Conservation (phyloP, 1,284 basidiomycete genomes). For the Heterobasidion irregulare region DNA sequence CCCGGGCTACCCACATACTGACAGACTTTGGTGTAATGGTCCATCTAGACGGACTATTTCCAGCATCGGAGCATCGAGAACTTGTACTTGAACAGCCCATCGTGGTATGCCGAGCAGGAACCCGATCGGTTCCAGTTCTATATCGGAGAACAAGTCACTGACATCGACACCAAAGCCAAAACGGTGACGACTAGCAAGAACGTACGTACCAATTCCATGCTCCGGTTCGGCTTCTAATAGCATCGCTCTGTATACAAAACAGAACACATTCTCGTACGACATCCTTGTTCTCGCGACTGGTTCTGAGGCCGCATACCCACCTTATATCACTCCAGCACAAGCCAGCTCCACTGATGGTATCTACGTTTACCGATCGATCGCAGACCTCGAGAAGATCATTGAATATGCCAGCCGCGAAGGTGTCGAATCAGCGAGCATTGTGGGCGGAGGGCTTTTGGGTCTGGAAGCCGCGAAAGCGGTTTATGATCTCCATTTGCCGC, state of each 20-base stretch:
- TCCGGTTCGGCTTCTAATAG: neutral
- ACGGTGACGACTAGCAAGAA: neutral
- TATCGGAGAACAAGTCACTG: neutral
- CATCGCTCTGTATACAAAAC: neutral
- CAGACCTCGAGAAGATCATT: neutral
- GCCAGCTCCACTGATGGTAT: neutral
- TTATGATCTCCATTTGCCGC: neutral
- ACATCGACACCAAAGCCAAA: neutral
- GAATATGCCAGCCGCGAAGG: neutral
- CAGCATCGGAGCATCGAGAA: constrained; percentile 1
- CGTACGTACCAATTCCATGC: neutral
- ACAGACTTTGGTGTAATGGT: neutral
- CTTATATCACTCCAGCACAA: neutral
- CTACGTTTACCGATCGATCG: neutral
- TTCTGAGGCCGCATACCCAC: neutral
- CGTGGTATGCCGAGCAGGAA: constrained; percentile 1
- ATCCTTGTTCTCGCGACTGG: neutral
- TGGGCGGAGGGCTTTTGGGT: neutral
- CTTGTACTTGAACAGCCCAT: neutral
- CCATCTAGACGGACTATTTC: neutral
- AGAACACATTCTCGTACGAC: neutral
- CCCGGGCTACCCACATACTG: neutral
- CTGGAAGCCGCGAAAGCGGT: neutral
- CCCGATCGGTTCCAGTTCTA: neutral
- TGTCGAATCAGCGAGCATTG: neutral